Evolutionary conservation across 768 basidiomycete species (phyloP).

Genomic region (Kwoniella sp.): DNA sequence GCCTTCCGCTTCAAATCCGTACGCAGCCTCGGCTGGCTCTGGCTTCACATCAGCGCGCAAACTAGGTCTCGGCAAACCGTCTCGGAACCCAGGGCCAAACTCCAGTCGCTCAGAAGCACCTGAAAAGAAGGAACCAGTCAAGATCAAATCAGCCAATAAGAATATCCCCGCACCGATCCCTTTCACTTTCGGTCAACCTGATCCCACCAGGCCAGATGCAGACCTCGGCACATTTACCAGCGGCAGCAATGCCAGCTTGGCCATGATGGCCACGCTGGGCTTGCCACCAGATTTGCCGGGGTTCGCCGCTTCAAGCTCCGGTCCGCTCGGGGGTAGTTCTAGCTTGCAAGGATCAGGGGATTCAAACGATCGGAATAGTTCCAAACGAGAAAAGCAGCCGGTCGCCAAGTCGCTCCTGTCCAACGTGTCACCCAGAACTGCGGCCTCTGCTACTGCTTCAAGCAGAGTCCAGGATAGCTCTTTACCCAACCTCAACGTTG

Average conservation of each 20-base stretch:
- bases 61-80: background rate
- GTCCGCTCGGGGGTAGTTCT: too few relatives aligned
- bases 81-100: constrained; percentile 7
- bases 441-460: too few relatives aligned
- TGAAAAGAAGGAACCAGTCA: constrained; percentile 9
- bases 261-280: constrained; percentile 44
- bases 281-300: constrained; percentile 22
- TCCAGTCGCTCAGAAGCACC: constrained; percentile 7
- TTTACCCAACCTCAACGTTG: too few relatives aligned
- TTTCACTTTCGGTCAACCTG: constrained; percentile 32
- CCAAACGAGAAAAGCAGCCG: too few relatives aligned
- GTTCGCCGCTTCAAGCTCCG: too few relatives aligned
- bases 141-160: constrained; percentile 22
- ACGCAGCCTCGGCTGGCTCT: constrained; percentile 5
- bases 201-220: constrained; percentile 7
- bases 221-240: constrained; percentile 31
- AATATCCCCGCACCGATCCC: constrained; percentile 31
- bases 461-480: too few relatives aligned
- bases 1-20: constrained; percentile 15
- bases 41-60: constrained; percentile 34
- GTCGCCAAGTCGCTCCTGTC: too few relatives aligned
- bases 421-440: too few relatives aligned
- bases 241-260: constrained; percentile 24
- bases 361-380: too few relatives aligned
- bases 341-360: too few relatives aligned